Evolutionary conservation across 2,329 filamentous ascomycete species (phyloP).

Genomic region (Penicillium sp.): DNA sequence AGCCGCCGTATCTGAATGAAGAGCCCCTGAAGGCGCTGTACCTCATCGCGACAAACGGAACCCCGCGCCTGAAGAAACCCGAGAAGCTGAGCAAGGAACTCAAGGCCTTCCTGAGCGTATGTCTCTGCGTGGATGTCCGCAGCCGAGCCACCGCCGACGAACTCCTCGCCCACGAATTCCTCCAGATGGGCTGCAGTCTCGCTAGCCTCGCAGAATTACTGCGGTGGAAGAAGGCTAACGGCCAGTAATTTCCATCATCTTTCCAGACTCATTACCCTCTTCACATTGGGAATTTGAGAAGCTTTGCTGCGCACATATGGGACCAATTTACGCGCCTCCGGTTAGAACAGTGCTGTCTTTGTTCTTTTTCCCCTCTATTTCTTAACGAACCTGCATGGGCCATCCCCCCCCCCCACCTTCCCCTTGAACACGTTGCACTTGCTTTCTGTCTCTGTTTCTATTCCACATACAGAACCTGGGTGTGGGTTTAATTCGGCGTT

Average conservation of each 20-base stretch:
- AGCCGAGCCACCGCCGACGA: slow-evolving; percentile 89
- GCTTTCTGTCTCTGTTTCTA: background rate
- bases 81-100: slow-evolving; percentile 97
- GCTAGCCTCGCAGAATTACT: slow-evolving; percentile 81
- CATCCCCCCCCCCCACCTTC: background rate
- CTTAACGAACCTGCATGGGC: slow-evolving; percentile 23
- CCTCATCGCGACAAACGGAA: slow-evolving; percentile 96
- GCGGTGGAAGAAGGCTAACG: slow-evolving; percentile 57
- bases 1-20: slow-evolving; percentile 96
- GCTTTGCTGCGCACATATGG: slow-evolving; percentile 32
- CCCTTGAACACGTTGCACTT: background rate
- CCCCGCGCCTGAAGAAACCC: slow-evolving; percentile 93
- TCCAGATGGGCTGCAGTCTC: slow-evolving; percentile 85
- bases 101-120: slow-evolving; percentile 94
- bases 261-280: background rate
- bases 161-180: slow-evolving; percentile 85
- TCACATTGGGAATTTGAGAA: slow-evolving; percentile 9
- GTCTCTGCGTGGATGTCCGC: slow-evolving; percentile 94
- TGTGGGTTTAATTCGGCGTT: slow-evolving; percentile 33
- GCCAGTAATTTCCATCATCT: slow-evolving; percentile 29
- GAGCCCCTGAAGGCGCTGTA: slow-evolving; percentile 96
- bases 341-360: slow-evolving; percentile 21
- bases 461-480: slow-evolving; percentile 24
- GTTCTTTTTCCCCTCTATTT: slow-evolving; percentile 9
- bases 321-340: slow-evolving; percentile 27